A percentile compares a stretch with the other conserved stretches of the same genome.
phyloP scores from a whole-genome alignment of 2,329 filamentous ascomycete genomes.

The Pyrenochaeta sp. region DNA sequence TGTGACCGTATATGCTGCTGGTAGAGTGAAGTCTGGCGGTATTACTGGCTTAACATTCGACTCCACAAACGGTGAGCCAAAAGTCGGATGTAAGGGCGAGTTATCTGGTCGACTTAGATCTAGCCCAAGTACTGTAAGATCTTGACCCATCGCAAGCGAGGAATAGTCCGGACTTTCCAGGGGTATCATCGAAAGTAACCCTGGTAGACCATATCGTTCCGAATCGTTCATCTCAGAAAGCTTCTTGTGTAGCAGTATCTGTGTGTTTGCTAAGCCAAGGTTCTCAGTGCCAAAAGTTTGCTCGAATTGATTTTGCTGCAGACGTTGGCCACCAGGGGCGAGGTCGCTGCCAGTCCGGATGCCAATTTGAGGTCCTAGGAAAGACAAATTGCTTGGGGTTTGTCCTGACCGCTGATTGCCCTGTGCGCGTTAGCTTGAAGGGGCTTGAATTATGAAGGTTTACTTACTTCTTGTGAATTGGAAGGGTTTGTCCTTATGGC shows the following conservation, averaged over 20 bases:
- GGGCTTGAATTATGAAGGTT: background rate
- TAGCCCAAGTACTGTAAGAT: slow-evolving; percentile 69
- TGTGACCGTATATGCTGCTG: slow-evolving; percentile 70
- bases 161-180: slow-evolving; percentile 61
- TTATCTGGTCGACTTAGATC: slow-evolving; percentile 68
- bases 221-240: slow-evolving; percentile 67
- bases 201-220: slow-evolving; percentile 68
- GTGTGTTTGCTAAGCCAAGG: slow-evolving; percentile 43
- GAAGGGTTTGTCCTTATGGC: slow-evolving; percentile 35
- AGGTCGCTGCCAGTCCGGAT: slow-evolving; percentile 29
- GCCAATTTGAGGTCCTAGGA: slow-evolving; percentile 39
- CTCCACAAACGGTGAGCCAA: slow-evolving; percentile 69
- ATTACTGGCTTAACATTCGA: slow-evolving; percentile 66
- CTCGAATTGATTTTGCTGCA: slow-evolving; percentile 43
- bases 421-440: slow-evolving; percentile 10
- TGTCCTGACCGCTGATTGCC: slow-evolving; percentile 37
- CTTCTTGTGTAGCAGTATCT: slow-evolving; percentile 51
- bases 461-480: slow-evolving; percentile 48
- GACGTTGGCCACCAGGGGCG: slow-evolving; percentile 37
- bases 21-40: slow-evolving; percentile 68
- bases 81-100: slow-evolving; percentile 69
- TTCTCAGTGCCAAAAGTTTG: slow-evolving; percentile 41
- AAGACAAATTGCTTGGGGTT: slow-evolving; percentile 37
- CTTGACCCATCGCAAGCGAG: slow-evolving; percentile 67
- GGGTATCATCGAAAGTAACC: slow-evolving; percentile 66